Conservation (phyloP, 331 rosid genomes). For the Cydonia oblonga region DNA sequence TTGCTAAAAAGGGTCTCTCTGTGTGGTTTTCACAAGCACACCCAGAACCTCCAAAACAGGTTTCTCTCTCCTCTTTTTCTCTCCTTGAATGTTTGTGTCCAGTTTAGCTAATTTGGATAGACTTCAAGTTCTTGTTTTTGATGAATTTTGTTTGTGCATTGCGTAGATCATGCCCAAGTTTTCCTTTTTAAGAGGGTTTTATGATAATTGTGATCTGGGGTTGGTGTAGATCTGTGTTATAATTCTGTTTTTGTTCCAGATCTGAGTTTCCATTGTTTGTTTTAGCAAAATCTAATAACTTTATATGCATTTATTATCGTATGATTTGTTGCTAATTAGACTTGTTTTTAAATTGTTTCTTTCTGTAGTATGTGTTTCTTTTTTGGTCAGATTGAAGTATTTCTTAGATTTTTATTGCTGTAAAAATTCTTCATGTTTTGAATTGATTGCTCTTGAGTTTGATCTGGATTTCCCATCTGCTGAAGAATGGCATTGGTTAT, state of each 20-base stretch:
- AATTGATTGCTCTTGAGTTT: not conserved
- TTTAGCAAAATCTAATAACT: conserved; percentile 2
- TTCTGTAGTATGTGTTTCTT: not conserved
- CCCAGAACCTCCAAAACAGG: conserved; percentile 34
- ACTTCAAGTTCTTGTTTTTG: not conserved
- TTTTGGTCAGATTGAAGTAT: not conserved
- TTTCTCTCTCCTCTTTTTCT: conserved; percentile 4
- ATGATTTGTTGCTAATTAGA: not conserved
- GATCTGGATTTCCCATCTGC: conserved; percentile 4
- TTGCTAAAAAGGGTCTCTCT: conserved; percentile 19
- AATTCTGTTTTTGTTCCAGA: conserved; percentile 35
- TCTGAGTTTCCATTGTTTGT: conserved; percentile 36
- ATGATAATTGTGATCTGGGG: conserved; percentile 15
- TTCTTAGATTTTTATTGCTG: not conserved
- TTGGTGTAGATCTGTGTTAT: conserved; percentile 19
- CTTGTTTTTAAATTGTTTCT: not conserved
- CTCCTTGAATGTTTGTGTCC: conserved; percentile 15
- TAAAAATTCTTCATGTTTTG: not conserved
- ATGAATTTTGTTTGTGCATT: conserved; percentile 7
- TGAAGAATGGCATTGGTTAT: no score
- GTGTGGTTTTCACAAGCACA: conserved; percentile 11
- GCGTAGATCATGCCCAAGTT: conserved; percentile 27
- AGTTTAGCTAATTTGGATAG: conserved; percentile 15
- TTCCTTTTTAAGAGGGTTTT: not conserved
- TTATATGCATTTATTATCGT: not conserved